These are phyloP conservation scores for Achaetomiella virescens DNA, from an alignment of 495 filamentous ascomycete genomes.

Conservation along the genomic window DNA sequence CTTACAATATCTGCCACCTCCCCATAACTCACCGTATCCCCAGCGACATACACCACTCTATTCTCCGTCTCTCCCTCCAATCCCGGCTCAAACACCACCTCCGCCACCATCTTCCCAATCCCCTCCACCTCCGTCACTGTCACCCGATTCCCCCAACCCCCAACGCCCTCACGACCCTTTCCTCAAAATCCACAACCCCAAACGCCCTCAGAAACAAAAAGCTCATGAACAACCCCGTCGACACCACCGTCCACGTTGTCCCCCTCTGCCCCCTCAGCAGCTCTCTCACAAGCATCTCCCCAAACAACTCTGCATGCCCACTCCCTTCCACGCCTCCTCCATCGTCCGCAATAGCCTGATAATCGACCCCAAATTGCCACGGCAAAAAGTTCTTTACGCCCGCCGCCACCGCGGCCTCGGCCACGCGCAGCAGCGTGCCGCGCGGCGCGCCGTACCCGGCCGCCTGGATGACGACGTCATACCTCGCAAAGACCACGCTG, in stretches of 20 bases:
- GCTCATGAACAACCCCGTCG: conserved; percentile 58
- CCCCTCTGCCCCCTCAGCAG: conserved; percentile 42
- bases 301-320: conserved; percentile 50
- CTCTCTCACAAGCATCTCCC: conserved; percentile 55
- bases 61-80: conserved; percentile 21
- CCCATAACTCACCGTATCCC: conserved; percentile 53
- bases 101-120: conserved; percentile 53
- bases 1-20: conserved; percentile 25
- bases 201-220: conserved; percentile 55
- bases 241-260: conserved; percentile 53
- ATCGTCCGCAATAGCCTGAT: conserved; percentile 47
- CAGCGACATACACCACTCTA: conserved; percentile 47
- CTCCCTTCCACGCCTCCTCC: conserved; percentile 27
- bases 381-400: conserved; percentile 45
- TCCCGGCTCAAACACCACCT: conserved; percentile 38
- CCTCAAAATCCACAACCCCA: conserved; percentile 45
- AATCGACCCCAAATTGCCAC: conserved; percentile 65
- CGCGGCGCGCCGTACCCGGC: conserved; percentile 47
- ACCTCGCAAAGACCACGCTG: conserved; percentile 37
- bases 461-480: conserved; percentile 49
- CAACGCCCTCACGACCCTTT: conserved; percentile 41
- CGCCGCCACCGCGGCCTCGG: conserved; percentile 45
- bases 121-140: conserved; percentile 53
- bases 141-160: conserved; percentile 51
- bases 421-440: conserved; percentile 48